phyloP scores from a whole-genome alignment of 2,329 filamentous ascomycete species.

The Macrophomina tecta region DNA sequence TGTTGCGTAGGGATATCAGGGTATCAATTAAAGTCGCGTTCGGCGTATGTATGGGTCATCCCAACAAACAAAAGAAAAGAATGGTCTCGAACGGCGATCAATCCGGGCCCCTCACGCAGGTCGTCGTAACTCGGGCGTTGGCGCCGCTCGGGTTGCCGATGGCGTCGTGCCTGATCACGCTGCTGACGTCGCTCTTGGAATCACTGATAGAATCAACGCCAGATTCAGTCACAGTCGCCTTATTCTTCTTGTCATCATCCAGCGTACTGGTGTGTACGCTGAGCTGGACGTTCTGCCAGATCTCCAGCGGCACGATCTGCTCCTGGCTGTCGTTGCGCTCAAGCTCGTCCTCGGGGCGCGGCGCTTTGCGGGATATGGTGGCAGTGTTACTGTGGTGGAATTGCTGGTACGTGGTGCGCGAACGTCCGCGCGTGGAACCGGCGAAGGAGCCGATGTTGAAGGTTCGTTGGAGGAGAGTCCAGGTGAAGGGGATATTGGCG shows the following conservation, averaged over 20 bases:
- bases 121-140: slow-evolving; percentile 7
- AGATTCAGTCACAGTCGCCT: background rate
- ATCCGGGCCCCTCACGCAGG: slow-evolving; percentile 3
- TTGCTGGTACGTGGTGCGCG: slow-evolving; percentile 21
- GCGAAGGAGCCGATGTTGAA: slow-evolving; percentile 45
- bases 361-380: background rate
- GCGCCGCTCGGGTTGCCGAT: background rate
- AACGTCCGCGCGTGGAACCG: slow-evolving; percentile 18
- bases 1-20: background rate
- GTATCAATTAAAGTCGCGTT: slow-evolving; percentile 5
- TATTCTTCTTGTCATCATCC: background rate
- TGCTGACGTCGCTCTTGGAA: slow-evolving; percentile 17
- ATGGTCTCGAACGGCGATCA: background rate
- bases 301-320: slow-evolving; percentile 20
- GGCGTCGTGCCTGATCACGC: background rate
- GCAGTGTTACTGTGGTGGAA: slow-evolving; percentile 9
- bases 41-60: background rate
- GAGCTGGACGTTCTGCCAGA: slow-evolving; percentile 22
- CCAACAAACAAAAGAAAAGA: background rate
- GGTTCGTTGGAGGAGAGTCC: slow-evolving; percentile 60
- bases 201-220: slow-evolving; percentile 9
- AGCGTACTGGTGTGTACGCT: slow-evolving; percentile 11
- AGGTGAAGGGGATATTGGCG: slow-evolving; percentile 66
- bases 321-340: slow-evolving; percentile 15
- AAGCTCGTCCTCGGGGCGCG: background rate